Conservation (phyloP, 1,284 basidiomycete species). For the Tetrapyrgos nigripes region DNA sequence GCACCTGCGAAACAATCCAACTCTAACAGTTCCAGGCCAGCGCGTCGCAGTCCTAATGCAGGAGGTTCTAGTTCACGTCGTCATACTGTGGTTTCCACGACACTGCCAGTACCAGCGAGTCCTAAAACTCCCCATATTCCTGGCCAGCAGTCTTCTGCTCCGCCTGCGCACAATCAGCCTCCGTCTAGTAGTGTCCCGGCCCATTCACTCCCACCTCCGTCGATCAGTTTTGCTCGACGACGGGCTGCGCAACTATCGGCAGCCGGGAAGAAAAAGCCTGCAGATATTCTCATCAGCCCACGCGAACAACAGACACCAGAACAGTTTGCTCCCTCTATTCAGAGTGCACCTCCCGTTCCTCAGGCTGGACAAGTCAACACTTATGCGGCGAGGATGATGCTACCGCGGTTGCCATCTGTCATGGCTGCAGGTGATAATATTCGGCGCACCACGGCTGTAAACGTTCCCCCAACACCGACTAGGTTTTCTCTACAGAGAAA, state of each 20-base stretch:
- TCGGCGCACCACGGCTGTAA: constrained; percentile 53
- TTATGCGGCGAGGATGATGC: constrained; percentile 55
- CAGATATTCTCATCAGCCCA: constrained; percentile 78
- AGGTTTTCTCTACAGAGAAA: constrained; percentile 58
- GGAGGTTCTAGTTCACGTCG: constrained; percentile 30
- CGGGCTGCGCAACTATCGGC: constrained; percentile 63
- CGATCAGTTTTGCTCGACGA: constrained; percentile 77
- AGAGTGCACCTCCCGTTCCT: constrained; percentile 74
- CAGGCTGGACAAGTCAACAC: constrained; percentile 49
- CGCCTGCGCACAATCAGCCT: constrained; percentile 7
- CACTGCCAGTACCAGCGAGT: constrained; percentile 22
- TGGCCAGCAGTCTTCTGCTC: constrained; percentile 27
- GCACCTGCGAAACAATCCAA: constrained; percentile 21
- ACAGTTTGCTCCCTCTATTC: constrained; percentile 67
- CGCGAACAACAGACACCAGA: constrained; percentile 59
- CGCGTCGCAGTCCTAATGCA: constrained; percentile 47
- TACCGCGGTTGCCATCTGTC: constrained; percentile 68
- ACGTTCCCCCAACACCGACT: constrained; percentile 78
- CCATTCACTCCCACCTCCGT: constrained; percentile 63
- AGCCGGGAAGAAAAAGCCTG: constrained; percentile 69
- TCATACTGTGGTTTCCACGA: constrained; percentile 18
- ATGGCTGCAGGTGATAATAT: constrained; percentile 46
- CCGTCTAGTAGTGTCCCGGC: constrained; percentile 25
- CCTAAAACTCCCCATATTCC: constrained; percentile 38
- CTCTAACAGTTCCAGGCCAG: constrained; percentile 26